Evolutionary conservation across 1,139 yeast genomes (phyloP).

Genomic region (Pichia sp.): DNA sequence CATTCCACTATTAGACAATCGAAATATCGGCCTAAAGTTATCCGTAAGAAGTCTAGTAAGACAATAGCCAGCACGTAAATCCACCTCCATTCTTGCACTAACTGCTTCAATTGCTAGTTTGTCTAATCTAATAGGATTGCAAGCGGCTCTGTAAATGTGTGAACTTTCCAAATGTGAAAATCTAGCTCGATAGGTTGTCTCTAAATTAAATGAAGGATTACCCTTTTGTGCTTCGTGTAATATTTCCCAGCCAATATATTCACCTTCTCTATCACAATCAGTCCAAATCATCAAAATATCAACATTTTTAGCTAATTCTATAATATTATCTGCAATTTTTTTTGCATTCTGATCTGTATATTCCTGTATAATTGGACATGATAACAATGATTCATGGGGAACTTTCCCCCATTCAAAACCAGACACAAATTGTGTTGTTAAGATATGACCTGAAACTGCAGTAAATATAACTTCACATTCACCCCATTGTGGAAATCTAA

Average conservation of each 20-base stretch:
- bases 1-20: neutral
- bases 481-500: slow-evolving; percentile 52
- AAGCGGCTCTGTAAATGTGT: slow-evolving; percentile 74
- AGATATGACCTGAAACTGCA: slow-evolving; percentile 82
- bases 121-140: slow-evolving; percentile 57
- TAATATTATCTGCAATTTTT: slow-evolving; percentile 64
- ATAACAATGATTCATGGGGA: slow-evolving; percentile 59
- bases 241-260: slow-evolving; percentile 87
- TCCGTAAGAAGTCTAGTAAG: slow-evolving; percentile 75
- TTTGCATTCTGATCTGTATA: slow-evolving; percentile 36
- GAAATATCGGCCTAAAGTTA: slow-evolving; percentile 33
- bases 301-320: slow-evolving; percentile 54
- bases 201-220: slow-evolving; percentile 43
- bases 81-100: slow-evolving; percentile 77
- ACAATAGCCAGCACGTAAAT: slow-evolving; percentile 82
- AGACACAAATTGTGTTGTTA: slow-evolving; percentile 58
- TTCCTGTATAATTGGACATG: slow-evolving; percentile 53
- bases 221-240: slow-evolving; percentile 56
- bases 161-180: slow-evolving; percentile 80
- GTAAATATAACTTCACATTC: slow-evolving; percentile 83
- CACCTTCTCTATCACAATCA: slow-evolving; percentile 98
- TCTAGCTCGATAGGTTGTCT: slow-evolving; percentile 60
- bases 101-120: slow-evolving; percentile 77
- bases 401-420: slow-evolving; percentile 65
- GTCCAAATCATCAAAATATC: slow-evolving; percentile 88